Evolutionary conservation across 2,329 filamentous ascomycete genomes (phyloP).

Genomic region (Stagonosporopsis cucurbitacearum): DNA sequence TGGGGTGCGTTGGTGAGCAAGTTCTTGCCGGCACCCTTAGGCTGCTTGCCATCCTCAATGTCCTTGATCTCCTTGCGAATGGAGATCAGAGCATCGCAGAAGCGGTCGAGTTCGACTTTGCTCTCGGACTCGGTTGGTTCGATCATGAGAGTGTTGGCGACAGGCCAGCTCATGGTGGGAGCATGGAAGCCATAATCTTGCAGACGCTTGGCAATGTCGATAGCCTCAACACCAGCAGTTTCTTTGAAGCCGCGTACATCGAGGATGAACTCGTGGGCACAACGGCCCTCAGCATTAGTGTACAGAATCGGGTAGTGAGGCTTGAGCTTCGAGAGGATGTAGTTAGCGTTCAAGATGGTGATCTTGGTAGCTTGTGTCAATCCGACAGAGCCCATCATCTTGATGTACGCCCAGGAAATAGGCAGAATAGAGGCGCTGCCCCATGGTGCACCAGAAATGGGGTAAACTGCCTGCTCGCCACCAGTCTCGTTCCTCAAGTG

Average conservation of each 20-base stretch:
- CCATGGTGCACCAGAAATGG: slow-evolving; percentile 82
- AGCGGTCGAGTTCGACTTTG: slow-evolving; percentile 90
- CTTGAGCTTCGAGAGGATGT: slow-evolving; percentile 86
- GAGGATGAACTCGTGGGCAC: slow-evolving; percentile 96
- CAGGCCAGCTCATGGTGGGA: slow-evolving; percentile 96
- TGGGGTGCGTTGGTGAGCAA: slow-evolving; percentile 91
- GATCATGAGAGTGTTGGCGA: slow-evolving; percentile 95
- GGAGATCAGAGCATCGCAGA: slow-evolving; percentile 85
- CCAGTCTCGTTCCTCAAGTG: slow-evolving; percentile 68
- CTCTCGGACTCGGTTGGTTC: slow-evolving; percentile 95
- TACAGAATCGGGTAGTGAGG: slow-evolving; percentile 91
- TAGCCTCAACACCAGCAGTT: slow-evolving; percentile 82
- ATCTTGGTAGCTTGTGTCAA: slow-evolving; percentile 90
- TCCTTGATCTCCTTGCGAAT: slow-evolving; percentile 86
- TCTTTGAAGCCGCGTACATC: slow-evolving; percentile 87
- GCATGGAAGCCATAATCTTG: slow-evolving; percentile 98
- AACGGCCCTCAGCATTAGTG: slow-evolving; percentile 85
- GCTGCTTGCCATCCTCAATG: slow-evolving; percentile 78
- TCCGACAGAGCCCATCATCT: slow-evolving; percentile 85
- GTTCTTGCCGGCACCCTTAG: slow-evolving; percentile 69
- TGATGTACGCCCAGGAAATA: slow-evolving; percentile 94
- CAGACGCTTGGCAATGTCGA: slow-evolving; percentile 94
- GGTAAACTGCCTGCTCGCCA: slow-evolving; percentile 65
- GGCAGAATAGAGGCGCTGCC: slow-evolving; percentile 91
- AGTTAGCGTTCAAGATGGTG: slow-evolving; percentile 95